phyloP scores from a whole-genome alignment of 2,329 filamentous ascomycete genomes.

The Pseudonectria buxi region DNA sequence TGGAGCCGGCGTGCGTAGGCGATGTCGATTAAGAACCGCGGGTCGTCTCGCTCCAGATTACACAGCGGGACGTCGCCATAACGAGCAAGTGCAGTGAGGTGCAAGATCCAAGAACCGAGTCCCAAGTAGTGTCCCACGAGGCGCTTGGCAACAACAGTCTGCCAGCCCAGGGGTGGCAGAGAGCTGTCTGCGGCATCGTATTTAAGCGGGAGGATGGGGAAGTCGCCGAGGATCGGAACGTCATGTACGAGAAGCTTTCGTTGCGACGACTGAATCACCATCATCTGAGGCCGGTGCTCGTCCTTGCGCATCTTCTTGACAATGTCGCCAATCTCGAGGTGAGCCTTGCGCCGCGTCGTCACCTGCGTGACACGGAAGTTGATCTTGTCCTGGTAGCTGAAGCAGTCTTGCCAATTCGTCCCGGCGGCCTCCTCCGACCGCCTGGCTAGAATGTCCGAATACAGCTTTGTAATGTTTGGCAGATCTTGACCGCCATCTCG shows the following conservation, averaged over 20 bases:
- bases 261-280: constrained; percentile 88
- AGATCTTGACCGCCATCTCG: constrained; percentile 73
- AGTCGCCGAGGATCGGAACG: constrained; percentile 73
- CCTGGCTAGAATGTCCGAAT: constrained; percentile 65
- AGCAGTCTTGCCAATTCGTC: constrained; percentile 70
- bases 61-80: constrained; percentile 94
- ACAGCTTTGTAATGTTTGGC: constrained; percentile 86
- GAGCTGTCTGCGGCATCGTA: constrained; percentile 80
- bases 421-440: constrained; percentile 60
- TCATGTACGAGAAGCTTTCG: constrained; percentile 75
- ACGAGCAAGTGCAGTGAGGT: constrained; percentile 78
- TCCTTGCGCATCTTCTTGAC: constrained; percentile 88
- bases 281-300: constrained; percentile 69
- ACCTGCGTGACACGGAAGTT: constrained; percentile 83
- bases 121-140: constrained; percentile 86
- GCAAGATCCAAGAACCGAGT: constrained; percentile 85
- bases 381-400: constrained; percentile 80
- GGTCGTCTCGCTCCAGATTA: constrained; percentile 91
- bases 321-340: constrained; percentile 79
- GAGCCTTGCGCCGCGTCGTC: constrained; percentile 80
- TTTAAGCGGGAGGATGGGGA: constrained; percentile 74
- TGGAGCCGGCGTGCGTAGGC: constrained; percentile 87
- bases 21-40: constrained; percentile 90
- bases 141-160: constrained; percentile 77
- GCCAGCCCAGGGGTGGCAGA: constrained; percentile 89